phyloP scores from a whole-genome alignment of 2,329 filamentous ascomycete genomes.

The Pseudocercospora pini-densiflorae region DNA sequence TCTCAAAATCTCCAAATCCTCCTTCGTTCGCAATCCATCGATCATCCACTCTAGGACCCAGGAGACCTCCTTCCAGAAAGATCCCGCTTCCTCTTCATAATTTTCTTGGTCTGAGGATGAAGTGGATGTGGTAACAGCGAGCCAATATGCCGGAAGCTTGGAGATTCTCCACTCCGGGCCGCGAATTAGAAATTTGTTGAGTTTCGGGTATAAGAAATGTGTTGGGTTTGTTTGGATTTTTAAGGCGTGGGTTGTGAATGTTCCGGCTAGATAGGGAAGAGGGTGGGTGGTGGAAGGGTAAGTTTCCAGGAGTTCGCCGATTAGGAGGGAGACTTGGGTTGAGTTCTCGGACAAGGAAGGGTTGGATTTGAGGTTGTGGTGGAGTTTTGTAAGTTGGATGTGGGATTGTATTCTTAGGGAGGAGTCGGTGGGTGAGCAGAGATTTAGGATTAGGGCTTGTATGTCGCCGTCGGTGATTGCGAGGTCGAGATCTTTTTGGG shows the following conservation, averaged over 20 bases:
- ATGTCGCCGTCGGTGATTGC: conserved; percentile 78
- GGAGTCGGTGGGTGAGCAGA: conserved; percentile 71
- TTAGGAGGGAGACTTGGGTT: conserved; percentile 76
- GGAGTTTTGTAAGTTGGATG: conserved; percentile 68
- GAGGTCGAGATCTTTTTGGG: conserved; percentile 75
- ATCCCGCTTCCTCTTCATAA: conserved; percentile 66
- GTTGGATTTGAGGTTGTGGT: conserved; percentile 58
- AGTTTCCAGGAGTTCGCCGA: conserved; percentile 81
- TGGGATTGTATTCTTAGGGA: conserved; percentile 81
- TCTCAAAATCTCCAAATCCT: conserved; percentile 65
- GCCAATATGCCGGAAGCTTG: conserved; percentile 62
- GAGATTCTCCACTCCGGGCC: conserved; percentile 72
- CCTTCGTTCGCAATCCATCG: conserved; percentile 64
- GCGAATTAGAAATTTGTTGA: conserved; percentile 82
- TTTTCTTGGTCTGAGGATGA: conserved; percentile 55
- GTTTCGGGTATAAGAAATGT: conserved; percentile 81
- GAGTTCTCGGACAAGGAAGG: conserved; percentile 72
- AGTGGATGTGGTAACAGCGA: conserved; percentile 74
- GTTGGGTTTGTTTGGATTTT: conserved; percentile 74
- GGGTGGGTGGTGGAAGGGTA: conserved; percentile 43
- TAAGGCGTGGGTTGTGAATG: conserved; percentile 74
- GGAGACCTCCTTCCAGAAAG: conserved; percentile 71
- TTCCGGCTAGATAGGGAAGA: conserved; percentile 74
- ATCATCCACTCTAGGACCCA: conserved; percentile 77
- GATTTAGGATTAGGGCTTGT: conserved; percentile 70